Evolutionary conservation across 1,284 basidiomycete genomes (phyloP).

Genomic region (Schizophyllum commune): DNA sequence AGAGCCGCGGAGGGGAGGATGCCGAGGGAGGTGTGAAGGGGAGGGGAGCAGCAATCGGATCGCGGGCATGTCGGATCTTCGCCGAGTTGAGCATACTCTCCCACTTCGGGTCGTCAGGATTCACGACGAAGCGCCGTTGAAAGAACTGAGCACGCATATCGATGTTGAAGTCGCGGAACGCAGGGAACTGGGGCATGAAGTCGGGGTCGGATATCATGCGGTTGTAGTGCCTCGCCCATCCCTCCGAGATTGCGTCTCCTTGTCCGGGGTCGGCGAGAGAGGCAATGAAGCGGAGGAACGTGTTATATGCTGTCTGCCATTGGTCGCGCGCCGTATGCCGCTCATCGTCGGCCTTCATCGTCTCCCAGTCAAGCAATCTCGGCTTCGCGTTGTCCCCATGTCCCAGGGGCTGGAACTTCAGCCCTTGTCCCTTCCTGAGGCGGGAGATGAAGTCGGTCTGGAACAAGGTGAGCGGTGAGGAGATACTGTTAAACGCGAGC

Average conservation of each 20-base stretch:
- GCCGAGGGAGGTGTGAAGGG: too few relatives aligned
- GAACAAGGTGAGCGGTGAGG: constrained; percentile 3
- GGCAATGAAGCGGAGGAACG: background rate
- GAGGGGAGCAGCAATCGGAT: too few relatives aligned
- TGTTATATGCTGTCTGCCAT: constrained; percentile 4
- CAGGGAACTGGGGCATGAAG: background rate
- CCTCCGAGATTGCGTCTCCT: background rate
- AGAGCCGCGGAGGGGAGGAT: too few relatives aligned
- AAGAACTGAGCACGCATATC: constrained; percentile 5
- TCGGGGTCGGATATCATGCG: background rate
- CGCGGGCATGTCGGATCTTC: too few relatives aligned
- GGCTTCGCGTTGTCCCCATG: background rate
- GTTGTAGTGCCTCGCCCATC: constrained; percentile 3
- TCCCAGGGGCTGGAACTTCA: constrained; percentile 2
- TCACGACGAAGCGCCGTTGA: constrained; percentile 3
- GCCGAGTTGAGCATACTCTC: too few relatives aligned
- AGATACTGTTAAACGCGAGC: constrained; percentile 4
- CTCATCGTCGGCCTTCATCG: constrained; percentile 1
- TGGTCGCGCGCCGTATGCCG: background rate
- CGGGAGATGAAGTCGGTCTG: background rate
- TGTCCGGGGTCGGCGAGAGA: background rate
- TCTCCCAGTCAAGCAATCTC: background rate
- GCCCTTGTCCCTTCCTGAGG: background rate
- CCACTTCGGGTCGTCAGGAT: background rate
- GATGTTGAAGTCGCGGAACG: constrained; percentile 2